Conservation (phyloP, 2,329 filamentous ascomycete species). For the Coniochaeta sp. region DNA sequence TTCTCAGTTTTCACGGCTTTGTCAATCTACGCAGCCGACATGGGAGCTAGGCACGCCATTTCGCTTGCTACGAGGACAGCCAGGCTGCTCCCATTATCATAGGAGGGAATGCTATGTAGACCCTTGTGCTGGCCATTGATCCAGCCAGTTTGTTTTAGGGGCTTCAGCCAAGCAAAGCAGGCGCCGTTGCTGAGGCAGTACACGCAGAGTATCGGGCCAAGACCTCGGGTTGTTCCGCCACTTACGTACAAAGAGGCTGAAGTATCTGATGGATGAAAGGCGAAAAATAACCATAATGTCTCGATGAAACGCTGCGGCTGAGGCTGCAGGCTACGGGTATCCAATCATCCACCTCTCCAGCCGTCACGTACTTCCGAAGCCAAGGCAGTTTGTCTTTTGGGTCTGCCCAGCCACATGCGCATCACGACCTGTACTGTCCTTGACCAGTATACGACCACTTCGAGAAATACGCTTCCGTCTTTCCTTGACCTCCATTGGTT, state of each 20-base stretch:
- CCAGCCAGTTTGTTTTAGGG: background rate
- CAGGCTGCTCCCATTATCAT: too few relatives aligned
- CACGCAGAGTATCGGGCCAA: background rate
- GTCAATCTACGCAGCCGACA: background rate
- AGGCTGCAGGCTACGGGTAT: background rate
- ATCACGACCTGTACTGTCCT: slow-evolving; percentile 25
- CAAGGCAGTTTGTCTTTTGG: background rate
- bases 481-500: slow-evolving; percentile 36
- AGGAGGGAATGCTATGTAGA: background rate
- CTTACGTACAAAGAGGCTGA: background rate
- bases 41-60: too few relatives aligned
- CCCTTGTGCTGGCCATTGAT: background rate
- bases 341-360: background rate
- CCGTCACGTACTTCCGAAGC: background rate
- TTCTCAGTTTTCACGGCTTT: background rate
- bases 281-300: background rate
- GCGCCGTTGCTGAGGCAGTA: too few relatives aligned
- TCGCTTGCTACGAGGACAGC: too few relatives aligned
- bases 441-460: slow-evolving; percentile 37
- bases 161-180: background rate
- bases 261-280: background rate
- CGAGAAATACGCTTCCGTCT: slow-evolving; percentile 36
- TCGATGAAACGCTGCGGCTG: slow-evolving; percentile 1
- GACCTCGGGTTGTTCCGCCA: background rate
- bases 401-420: background rate